These are phyloP conservation scores for Scutellaria galericulata DNA, from an alignment of 257 asterid genomes.

Conservation along the genomic window DNA sequence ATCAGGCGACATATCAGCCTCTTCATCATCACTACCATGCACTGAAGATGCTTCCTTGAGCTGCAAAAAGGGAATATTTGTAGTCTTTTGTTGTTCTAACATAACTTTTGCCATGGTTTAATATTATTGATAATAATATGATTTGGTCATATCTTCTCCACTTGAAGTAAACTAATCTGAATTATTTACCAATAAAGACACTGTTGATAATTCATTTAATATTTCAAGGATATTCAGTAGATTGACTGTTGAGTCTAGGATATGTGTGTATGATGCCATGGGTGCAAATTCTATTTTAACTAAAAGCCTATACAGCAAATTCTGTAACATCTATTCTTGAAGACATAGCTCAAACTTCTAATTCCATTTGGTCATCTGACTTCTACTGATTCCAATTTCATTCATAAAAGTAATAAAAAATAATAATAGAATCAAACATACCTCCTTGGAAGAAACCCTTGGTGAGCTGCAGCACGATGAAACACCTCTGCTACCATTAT, in stretches of 20 bases:
- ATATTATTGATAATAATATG: not conserved
- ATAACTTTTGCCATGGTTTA: not conserved
- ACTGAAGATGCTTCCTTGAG: slow-evolving; percentile 79
- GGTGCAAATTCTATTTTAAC: not conserved
- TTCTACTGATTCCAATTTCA: not conserved
- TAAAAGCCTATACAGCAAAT: not conserved
- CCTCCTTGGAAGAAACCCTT: slow-evolving; percentile 85
- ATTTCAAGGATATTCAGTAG: not conserved
- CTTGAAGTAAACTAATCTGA: too few relatives aligned
- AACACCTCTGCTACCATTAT: slow-evolving; percentile 69
- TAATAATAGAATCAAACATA: slow-evolving; percentile 27
- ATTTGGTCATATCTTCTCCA: too few relatives aligned
- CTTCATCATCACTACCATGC: slow-evolving; percentile 91
- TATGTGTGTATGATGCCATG: not conserved
- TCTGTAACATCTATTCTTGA: not conserved
- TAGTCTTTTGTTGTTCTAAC: too few relatives aligned
- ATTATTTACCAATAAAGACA: too few relatives aligned
- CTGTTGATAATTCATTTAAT: too few relatives aligned
- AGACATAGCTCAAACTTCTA: not conserved
- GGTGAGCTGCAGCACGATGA: slow-evolving; percentile 98
- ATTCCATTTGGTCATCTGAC: not conserved
- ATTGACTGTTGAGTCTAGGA: not conserved
- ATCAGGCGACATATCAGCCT: slow-evolving; percentile 70
- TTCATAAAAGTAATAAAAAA: not conserved
- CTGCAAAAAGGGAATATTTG: slow-evolving; percentile 43